Evolutionary conservation across 352 stramenopile genomes (phyloP).

Genomic region (Phytophthora sp.): DNA sequence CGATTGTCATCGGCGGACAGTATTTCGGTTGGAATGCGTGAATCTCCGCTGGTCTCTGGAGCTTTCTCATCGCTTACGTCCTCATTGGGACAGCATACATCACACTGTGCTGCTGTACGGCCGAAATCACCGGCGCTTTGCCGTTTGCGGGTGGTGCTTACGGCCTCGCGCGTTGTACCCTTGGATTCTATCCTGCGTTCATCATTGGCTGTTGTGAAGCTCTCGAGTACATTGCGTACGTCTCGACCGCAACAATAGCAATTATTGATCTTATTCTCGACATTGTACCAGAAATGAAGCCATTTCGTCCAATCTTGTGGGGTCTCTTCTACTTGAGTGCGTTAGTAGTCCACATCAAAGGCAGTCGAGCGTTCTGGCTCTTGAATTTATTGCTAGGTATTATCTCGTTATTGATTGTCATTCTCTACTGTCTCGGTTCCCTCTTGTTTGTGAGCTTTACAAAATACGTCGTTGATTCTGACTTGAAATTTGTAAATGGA

Average conservation of each 20-base stretch:
- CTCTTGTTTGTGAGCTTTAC: constrained; percentile 38
- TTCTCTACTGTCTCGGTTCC: constrained; percentile 48
- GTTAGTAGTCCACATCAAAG: constrained; percentile 40
- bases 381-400: constrained; percentile 45
- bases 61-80: constrained; percentile 46
- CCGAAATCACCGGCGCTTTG: constrained; percentile 52
- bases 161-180: constrained; percentile 44
- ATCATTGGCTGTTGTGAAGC: constrained; percentile 60
- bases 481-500: constrained; percentile 26
- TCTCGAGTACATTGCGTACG: constrained; percentile 57
- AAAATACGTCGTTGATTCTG: constrained; percentile 18
- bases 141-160: constrained; percentile 56
- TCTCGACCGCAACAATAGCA: constrained; percentile 38
- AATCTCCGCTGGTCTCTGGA: constrained; percentile 46
- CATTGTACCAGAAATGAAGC: neutral
- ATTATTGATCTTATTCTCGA: constrained; percentile 47
- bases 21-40: constrained; percentile 62
- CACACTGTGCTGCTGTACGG: constrained; percentile 46
- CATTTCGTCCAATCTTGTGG: constrained; percentile 39
- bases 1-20: constrained; percentile 59
- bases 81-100: constrained; percentile 50
- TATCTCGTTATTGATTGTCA: constrained; percentile 40
- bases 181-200: constrained; percentile 52
- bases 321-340: constrained; percentile 41
- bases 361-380: constrained; percentile 46